Evolutionary conservation across 495 filamentous ascomycete species (phyloP).

Genomic region (Mycothermus thermophilus): DNA sequence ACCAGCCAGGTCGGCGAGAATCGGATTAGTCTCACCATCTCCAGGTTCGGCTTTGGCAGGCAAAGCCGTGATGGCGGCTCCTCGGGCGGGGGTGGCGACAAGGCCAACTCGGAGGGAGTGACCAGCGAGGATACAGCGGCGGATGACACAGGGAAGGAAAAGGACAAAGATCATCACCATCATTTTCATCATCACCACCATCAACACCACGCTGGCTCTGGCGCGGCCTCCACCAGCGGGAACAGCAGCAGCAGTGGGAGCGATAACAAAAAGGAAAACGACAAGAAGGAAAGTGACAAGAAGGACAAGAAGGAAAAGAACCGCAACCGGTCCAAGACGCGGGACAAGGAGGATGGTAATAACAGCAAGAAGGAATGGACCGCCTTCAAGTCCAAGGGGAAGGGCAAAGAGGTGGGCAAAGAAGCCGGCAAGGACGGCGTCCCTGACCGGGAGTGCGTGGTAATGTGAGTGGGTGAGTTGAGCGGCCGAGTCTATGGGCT

Average conservation of each 20-base stretch:
- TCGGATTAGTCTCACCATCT: constrained; percentile 51
- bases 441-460: constrained; percentile 58
- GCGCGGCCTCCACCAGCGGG: too few relatives aligned
- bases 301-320: constrained; percentile 26
- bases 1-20: constrained; percentile 54
- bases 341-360: constrained; percentile 19
- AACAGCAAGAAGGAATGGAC: constrained; percentile 28
- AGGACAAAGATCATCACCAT: too few relatives aligned
- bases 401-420: constrained; percentile 23
- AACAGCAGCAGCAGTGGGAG: neutral
- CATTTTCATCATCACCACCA: too few relatives aligned
- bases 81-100: constrained; percentile 13
- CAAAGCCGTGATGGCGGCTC: constrained; percentile 35
- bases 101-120: constrained; percentile 10
- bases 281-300: constrained; percentile 27
- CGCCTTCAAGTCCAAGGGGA: constrained; percentile 30
- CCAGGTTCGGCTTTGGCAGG: constrained; percentile 43
- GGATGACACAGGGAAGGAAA: constrained; percentile 4
- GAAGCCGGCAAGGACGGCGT: constrained; percentile 19
- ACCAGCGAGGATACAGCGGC: constrained; percentile 22
- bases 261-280: neutral
- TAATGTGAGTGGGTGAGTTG: constrained; percentile 19
- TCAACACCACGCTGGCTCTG: too few relatives aligned
- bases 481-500: too few relatives aligned
- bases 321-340: constrained; percentile 31